Evolutionary conservation across 2,329 filamentous ascomycete species (phyloP), one percentile per base, ranked within the genome.

Genomic region (Fusarium mangiferae): DNA sequence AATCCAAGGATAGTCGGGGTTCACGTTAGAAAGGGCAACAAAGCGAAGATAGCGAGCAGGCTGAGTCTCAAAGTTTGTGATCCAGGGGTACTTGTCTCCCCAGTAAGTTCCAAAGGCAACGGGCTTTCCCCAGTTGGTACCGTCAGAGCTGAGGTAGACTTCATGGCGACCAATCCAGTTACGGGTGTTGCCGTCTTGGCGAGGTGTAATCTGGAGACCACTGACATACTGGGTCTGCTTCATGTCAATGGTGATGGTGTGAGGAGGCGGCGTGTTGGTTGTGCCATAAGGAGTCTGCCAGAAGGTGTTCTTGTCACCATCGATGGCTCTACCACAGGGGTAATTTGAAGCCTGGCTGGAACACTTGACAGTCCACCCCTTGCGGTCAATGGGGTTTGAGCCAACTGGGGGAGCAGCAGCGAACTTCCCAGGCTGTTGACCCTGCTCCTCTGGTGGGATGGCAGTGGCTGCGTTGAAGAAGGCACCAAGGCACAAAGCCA

Each of bases 11-110:
- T 49, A 60, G 12, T 70, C 59, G 5, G 28, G 20, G 17, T 69
- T 48, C 3, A 60, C 63, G 33, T 75, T 73, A 10, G 73, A 60
- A 18, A 54, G 33, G 18, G 73, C 70, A 22, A 64, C 58, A 7
- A 75, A 62, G 15, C 73, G 73, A 22, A 75, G 63, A 22, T 75
- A 75, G 30, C 73, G 73, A 45, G 73, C 73, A n/a, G 63, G 70
- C n/a, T 66, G 55, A 17, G 73, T 74, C 42, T 75, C 73, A 28
- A 75, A 75, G 30, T 74, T 75, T 33, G 73, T 57, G 22, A 69
- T 63, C 10, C 71, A 70, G 17, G 59, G 62, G 17, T 70, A 74
- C 15, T 71, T 61, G 14, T 75, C 73, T n/a, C 59, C 66, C 42
- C 56, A 75, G 48, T 75, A 75, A 1, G 73, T 75, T 46, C 73